Conservation (phyloP, 2,329 filamentous ascomycete species). For the Trichoderma koningiopsis region DNA sequence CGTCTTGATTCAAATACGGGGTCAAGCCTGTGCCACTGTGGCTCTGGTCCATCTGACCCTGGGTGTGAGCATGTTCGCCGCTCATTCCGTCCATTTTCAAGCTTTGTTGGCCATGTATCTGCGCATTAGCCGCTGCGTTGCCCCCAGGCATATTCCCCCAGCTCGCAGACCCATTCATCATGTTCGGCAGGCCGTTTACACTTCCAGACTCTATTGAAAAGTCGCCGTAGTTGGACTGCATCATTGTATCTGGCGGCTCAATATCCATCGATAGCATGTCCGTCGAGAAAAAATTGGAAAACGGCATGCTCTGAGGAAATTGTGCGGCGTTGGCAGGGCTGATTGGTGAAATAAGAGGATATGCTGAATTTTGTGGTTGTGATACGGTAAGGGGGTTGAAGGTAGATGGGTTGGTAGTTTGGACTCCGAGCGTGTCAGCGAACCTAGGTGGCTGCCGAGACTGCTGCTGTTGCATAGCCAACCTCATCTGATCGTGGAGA, state of each 20-base stretch:
- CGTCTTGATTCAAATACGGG: constrained; percentile 44
- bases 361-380: constrained; percentile 46
- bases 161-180: constrained; percentile 45
- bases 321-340: constrained; percentile 51
- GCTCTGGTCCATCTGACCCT: constrained; percentile 29
- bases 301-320: constrained; percentile 43
- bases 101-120: constrained; percentile 34
- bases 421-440: constrained; percentile 45
- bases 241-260: constrained; percentile 52
- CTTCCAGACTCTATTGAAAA: constrained; percentile 59
- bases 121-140: constrained; percentile 32
- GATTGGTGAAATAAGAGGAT: constrained; percentile 54
- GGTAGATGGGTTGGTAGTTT: constrained; percentile 42
- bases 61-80: constrained; percentile 34
- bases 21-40: constrained; percentile 31
- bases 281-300: constrained; percentile 49
- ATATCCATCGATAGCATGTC: constrained; percentile 58
- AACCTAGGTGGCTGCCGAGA: constrained; percentile 42
- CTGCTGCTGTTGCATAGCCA: constrained; percentile 27
- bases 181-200: constrained; percentile 42
- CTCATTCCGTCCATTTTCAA: constrained; percentile 37
- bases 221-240: constrained; percentile 75
- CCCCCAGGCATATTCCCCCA: constrained; percentile 48
- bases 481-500: constrained; percentile 14
- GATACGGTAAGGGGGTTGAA: constrained; percentile 48